Base-by-base conservation (phyloP, 306 rosid genomes). In the Rosa chinensis region DNA sequence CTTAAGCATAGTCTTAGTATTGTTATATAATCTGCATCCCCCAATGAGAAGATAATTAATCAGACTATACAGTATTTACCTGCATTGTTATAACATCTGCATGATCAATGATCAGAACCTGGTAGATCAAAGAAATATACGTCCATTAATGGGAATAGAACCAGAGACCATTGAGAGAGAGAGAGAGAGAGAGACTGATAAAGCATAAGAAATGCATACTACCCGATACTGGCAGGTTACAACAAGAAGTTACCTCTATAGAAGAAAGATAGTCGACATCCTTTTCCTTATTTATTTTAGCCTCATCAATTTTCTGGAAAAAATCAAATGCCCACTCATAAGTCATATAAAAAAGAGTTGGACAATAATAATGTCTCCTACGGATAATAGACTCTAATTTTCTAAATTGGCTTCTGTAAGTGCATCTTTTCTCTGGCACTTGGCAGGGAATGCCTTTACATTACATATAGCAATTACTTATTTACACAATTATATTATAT, bases 61-160 rank as follows among this genome's bases (percentile, higher is more conserved):
- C 69, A 62, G 42, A 62, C 42, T 32, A 71, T 82, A 74, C 44
- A 55, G 10, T 69, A 58, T 73, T 53, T 83, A 94, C 99, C 97
- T 92, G 99, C 97, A 91, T 92, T 75, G 91, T 87, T 77, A 94
- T 91, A 52, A 94, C 94, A 86, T 94, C 99, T 18, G 97, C 97
- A 76, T 94, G 96, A 83, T 94, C 99, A 87, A 92, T 84, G 77
- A 94, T 80, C 62, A 94, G 86, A 84, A 94, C 92, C 99, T 92
- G 97, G 86, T 79, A 80, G 44, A 66, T 72, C 32, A 68, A 74
- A 83, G 32, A 72, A 78, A 62, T 7, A 35, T 35, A 69, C n/a
- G 53, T 43, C 32, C 85, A 80, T 66, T 63, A 78, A 61, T 21
- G 13, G 45, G 8, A 53, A 43, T n/a, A 52, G 70, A 55, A 23